Percentiles rank a stretch among this genome's conserved stretches.
Evolutionary conservation across 2,329 filamentous ascomycete species (phyloP).

Genomic region (Simplicillium sp.): DNA sequence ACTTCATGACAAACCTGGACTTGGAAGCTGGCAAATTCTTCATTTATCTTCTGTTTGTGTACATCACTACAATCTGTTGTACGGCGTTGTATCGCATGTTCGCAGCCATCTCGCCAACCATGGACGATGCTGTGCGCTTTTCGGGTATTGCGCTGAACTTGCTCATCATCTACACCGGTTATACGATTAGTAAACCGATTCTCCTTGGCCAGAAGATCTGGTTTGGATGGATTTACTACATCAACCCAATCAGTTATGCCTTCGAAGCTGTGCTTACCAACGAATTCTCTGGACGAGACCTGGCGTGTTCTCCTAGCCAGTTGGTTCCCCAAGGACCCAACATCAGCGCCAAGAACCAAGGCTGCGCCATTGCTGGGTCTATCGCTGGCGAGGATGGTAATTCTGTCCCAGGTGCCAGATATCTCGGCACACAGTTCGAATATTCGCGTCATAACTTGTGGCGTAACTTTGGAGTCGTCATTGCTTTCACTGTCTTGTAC

Average conservation of each 20-base stretch:
- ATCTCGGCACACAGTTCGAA: constrained; percentile 39
- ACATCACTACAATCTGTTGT: constrained; percentile 44
- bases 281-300: constrained; percentile 42
- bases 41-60: constrained; percentile 54
- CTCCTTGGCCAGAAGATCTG: constrained; percentile 52
- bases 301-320: constrained; percentile 34
- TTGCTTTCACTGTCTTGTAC: constrained; percentile 65
- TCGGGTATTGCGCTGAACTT: constrained; percentile 47
- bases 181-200: constrained; percentile 46
- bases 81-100: constrained; percentile 49
- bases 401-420: constrained; percentile 41
- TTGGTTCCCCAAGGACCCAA: constrained; percentile 35
- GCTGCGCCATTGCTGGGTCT: constrained; percentile 47
- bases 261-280: constrained; percentile 52
- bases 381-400: constrained; percentile 25
- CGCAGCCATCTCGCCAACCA: constrained; percentile 44
- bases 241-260: constrained; percentile 56
- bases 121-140: constrained; percentile 54
- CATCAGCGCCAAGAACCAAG: constrained; percentile 31
- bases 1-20: constrained; percentile 67
- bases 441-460: constrained; percentile 49
- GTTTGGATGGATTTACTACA: constrained; percentile 57
- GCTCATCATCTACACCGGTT: constrained; percentile 58
- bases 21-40: constrained; percentile 56
- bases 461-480: constrained; percentile 66